phyloP scores from a whole-genome alignment of 2,329 filamentous ascomycete genomes.

The Ophiostoma australiae region DNA sequence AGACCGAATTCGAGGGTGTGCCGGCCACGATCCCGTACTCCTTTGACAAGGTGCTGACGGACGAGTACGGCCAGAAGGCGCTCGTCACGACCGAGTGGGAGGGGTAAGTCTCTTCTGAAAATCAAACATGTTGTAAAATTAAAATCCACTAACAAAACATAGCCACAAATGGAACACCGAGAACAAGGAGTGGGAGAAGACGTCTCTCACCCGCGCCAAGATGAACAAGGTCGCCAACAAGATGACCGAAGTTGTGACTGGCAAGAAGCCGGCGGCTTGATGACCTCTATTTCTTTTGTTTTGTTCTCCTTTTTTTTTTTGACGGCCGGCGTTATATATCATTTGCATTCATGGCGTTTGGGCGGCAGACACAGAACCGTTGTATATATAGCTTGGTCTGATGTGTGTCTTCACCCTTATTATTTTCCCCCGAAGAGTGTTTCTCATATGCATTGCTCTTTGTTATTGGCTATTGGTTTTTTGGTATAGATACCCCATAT shows the following conservation, averaged over 20 bases:
- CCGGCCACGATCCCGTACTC: slow-evolving; percentile 63
- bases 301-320: background rate
- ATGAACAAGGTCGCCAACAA: slow-evolving; percentile 8
- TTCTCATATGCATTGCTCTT: background rate
- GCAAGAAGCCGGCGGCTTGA: background rate
- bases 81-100: slow-evolving; percentile 57
- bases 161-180: slow-evolving; percentile 59
- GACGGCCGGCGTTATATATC: background rate
- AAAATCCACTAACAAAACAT: slow-evolving; percentile 14
- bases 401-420: background rate
- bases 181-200: slow-evolving; percentile 50
- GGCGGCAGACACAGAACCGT: background rate
- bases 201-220: background rate
- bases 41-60: slow-evolving; percentile 60
- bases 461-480: background rate
- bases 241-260: background rate
- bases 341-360: slow-evolving; percentile 17
- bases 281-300: background rate
- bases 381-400: background rate
- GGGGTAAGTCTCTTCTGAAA: slow-evolving; percentile 46
- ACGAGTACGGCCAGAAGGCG: slow-evolving; percentile 61
- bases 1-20: slow-evolving; percentile 70
- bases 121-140: background rate
- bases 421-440: background rate
- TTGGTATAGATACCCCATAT: slow-evolving; percentile 5